Percentiles rank a stretch among this genome's conserved stretches.
Evolutionary conservation across 2,329 filamentous ascomycete species (phyloP).

Genomic region (Aspergillus sp.): DNA sequence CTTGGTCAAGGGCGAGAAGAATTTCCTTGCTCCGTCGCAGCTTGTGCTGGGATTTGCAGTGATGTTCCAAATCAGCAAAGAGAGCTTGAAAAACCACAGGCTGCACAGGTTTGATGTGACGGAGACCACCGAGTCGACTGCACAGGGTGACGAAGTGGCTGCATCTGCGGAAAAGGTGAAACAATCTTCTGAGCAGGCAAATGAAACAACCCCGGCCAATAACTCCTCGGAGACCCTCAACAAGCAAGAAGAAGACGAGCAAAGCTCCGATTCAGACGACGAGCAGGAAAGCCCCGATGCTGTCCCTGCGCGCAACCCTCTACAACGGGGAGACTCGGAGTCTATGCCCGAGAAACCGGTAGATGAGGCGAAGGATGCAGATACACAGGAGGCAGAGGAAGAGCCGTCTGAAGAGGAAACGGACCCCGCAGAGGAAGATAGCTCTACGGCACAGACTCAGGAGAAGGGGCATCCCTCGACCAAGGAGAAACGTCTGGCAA

Average conservation of each 20-base stretch:
- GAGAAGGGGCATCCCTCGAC: conserved; percentile 33
- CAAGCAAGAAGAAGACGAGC: conserved; percentile 23
- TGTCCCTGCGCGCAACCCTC: conserved; percentile 13
- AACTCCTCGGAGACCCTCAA: conserved; percentile 18
- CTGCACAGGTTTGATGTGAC: conserved; percentile 63
- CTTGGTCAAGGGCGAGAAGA: conserved; percentile 80
- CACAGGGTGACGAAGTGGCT: conserved; percentile 19
- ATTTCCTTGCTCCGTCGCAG: conserved; percentile 83
- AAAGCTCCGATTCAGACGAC: conserved; percentile 19
- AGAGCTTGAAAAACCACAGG: conserved; percentile 75
- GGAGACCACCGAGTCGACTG: conserved; percentile 17
- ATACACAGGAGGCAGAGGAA: conserved; percentile 29
- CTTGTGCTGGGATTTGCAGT: conserved; percentile 83
- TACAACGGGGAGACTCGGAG: conserved; percentile 17
- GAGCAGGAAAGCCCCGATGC: conserved; percentile 15
- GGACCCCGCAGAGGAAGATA: background rate
- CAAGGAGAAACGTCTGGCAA: conserved; percentile 43
- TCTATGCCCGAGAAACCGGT: conserved; percentile 19
- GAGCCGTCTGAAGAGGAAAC: conserved; percentile 26
- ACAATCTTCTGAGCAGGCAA: conserved; percentile 28
- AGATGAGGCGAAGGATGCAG: conserved; percentile 26
- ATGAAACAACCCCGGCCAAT: conserved; percentile 22
- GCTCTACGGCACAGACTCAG: conserved; percentile 1
- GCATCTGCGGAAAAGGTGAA: conserved; percentile 25
- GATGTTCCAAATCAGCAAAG: conserved; percentile 83